phyloP scores from a whole-genome alignment of 2,329 filamentous ascomycete species.

The Colletotrichum brevisporum region DNA sequence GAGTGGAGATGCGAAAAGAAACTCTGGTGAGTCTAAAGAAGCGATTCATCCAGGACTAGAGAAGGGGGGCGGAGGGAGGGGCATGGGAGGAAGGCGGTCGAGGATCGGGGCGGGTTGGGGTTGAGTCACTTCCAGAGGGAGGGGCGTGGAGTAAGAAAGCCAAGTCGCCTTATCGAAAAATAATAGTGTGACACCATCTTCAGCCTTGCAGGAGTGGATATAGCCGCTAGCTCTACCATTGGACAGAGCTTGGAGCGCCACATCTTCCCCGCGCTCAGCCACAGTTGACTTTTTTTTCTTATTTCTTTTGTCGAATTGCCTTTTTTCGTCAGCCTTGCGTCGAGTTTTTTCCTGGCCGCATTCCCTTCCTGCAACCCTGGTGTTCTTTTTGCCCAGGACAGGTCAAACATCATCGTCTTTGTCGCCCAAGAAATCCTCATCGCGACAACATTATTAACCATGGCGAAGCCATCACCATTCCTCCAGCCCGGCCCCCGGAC shows the following conservation, averaged over 20 bases:
- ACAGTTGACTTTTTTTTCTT: constrained; percentile 12
- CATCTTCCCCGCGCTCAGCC: constrained; percentile 35
- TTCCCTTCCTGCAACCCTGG: neutral
- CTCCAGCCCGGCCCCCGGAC: constrained; percentile 78
- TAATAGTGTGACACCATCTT: constrained; percentile 30
- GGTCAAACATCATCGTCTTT: neutral
- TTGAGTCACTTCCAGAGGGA: constrained; percentile 22
- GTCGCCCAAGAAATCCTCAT: neutral
- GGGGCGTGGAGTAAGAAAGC: constrained; percentile 24
- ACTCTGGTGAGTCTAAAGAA: constrained; percentile 46
- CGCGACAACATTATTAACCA: constrained; percentile 41
- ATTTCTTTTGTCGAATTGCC: neutral
- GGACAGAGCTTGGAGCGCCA: neutral
- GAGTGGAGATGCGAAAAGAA: constrained; percentile 47
- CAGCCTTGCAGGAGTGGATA: constrained; percentile 31
- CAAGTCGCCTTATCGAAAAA: constrained; percentile 28
- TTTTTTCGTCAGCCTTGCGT: constrained; percentile 20
- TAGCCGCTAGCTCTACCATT: constrained; percentile 18
- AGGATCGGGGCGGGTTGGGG: neutral
- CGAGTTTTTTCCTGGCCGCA: constrained; percentile 17
- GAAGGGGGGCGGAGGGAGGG: constrained; percentile 5
- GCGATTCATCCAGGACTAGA: constrained; percentile 50
- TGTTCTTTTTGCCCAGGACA: neutral
- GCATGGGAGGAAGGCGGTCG: constrained; percentile 10
- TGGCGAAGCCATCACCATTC: constrained; percentile 78